Evolutionary conservation across 805 yeast genomes (phyloP), one percentile per base, ranked within the genome.

Genomic region (Yarrowia divulgata): DNA sequence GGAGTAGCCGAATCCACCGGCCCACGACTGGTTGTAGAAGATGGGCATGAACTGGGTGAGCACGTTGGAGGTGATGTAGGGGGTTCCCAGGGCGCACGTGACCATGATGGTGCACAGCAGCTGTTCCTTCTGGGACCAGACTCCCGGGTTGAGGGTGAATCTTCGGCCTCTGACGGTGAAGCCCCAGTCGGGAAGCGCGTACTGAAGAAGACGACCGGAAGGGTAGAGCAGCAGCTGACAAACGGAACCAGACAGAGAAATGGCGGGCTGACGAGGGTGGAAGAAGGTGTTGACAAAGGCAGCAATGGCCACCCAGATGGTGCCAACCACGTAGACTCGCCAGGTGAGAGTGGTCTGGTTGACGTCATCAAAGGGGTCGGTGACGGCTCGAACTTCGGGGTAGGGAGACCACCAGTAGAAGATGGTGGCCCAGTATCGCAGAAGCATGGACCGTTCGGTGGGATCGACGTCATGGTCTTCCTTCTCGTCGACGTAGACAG

Each of bases 321-420:
- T 72, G 1, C 80, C 82, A 14, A 81, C 70, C 34, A 77, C 70
- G 71, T 81, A 81, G 14, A 81, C 75, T 73, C 84, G 76, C 58
- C 80, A 82, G 67, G 87, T 84, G 78, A 85, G 87, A 71, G 83
- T 82, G 1, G 82, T 82, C 32, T 79, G 70, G 32, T 71, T 63
- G 1, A 83, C 82, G 69, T 85, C 86, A 72, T 85, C 88, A 54
- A 72, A 77, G 1, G 85, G 82, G 49, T 82, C 84, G 8, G 84
- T 81, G 29, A 88, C 84, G 35, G 90, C 85, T 76, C 91, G 82
- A 23, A 88, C 90, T 76, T 88, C 91, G 0, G 89, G 86, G 74
- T 87, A 88, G 10, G 90, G 90, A 23, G 87, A 84, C 67, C 67
- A 60, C 50, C 54, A 46, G 37, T 60, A 13, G 43, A 45, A 60